phyloP scores from a whole-genome alignment of 345 rosid species.

The Sonneratia caseolaris region DNA sequence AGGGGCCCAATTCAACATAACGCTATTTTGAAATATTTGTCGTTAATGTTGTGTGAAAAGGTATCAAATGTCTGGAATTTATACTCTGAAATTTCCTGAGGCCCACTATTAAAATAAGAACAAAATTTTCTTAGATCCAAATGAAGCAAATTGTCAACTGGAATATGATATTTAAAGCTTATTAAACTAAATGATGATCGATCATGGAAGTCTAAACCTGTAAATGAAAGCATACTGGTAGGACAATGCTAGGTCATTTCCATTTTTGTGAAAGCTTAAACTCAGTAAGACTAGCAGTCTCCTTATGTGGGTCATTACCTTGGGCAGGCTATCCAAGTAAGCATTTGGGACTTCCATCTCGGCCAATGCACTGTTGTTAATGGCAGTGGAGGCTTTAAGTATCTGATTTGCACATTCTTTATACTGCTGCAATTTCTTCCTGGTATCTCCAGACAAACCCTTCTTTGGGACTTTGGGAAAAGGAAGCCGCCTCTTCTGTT shows the following conservation, averaged over 20 bases:
- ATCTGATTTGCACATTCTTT: slow-evolving; percentile 84
- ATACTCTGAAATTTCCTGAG: too few relatives aligned
- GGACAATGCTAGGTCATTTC: neutral
- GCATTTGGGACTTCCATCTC: slow-evolving; percentile 91
- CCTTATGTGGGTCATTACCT: slow-evolving; percentile 30
- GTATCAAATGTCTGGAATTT: too few relatives aligned
- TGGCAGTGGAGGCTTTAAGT: slow-evolving; percentile 90
- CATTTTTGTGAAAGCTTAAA: too few relatives aligned
- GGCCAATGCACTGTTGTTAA: slow-evolving; percentile 67
- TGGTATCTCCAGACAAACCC: slow-evolving; percentile 64
- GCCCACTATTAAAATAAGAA: too few relatives aligned
- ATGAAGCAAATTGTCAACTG: too few relatives aligned
- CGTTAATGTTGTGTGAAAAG: too few relatives aligned
- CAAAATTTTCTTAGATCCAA: too few relatives aligned
- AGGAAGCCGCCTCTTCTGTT: slow-evolving; percentile 78
- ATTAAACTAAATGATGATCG: too few relatives aligned
- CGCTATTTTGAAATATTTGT: too few relatives aligned
- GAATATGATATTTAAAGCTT: too few relatives aligned
- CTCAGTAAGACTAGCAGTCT: neutral
- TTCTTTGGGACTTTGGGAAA: slow-evolving; percentile 70
- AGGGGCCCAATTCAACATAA: too few relatives aligned
- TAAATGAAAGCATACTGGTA: neutral
- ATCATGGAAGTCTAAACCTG: too few relatives aligned
- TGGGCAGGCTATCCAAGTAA: slow-evolving; percentile 79
- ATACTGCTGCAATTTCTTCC: slow-evolving; percentile 75